Percentiles rank a stretch among this genome's conserved stretches.
Evolutionary conservation across 805 yeast genomes (phyloP).

Genomic region (Saccharomycopsis oosterbeekiorum): DNA sequence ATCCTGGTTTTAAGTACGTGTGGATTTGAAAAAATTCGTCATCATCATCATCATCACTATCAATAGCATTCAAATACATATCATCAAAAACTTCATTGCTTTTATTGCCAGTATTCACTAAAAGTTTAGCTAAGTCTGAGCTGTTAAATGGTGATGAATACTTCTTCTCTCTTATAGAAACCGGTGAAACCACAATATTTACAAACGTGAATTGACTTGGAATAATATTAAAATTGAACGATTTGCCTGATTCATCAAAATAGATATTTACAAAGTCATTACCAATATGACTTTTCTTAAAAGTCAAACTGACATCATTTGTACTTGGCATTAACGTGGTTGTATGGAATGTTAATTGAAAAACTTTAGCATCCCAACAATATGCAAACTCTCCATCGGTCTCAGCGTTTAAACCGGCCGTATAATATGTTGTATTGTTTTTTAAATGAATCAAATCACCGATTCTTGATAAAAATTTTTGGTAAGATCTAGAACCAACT

Average conservation of each 20-base stretch:
- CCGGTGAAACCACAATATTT: slow-evolving; percentile 69
- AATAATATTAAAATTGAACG: slow-evolving; percentile 61
- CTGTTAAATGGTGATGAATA: slow-evolving; percentile 9
- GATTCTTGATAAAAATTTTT: slow-evolving; percentile 44
- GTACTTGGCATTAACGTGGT: slow-evolving; percentile 71
- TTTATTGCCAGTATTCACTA: neutral
- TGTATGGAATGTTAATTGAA: slow-evolving; percentile 68
- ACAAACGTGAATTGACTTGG: slow-evolving; percentile 76
- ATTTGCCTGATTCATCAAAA: slow-evolving; percentile 63
- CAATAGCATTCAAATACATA: neutral
- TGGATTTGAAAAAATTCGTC: slow-evolving; percentile 48
- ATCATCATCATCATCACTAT: slow-evolving; percentile 9
- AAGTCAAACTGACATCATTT: slow-evolving; percentile 19
- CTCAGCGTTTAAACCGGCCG: slow-evolving; percentile 73
- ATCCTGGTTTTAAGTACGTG: slow-evolving; percentile 52
- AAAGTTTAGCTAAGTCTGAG: neutral
- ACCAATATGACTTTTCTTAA: slow-evolving; percentile 78
- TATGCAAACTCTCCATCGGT: slow-evolving; percentile 69
- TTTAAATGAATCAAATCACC: slow-evolving; percentile 55
- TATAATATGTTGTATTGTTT: slow-evolving; percentile 44
- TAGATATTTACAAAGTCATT: slow-evolving; percentile 74
- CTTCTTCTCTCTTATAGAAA: slow-evolving; percentile 4
- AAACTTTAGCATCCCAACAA: slow-evolving; percentile 60
- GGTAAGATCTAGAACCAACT: slow-evolving; percentile 55
- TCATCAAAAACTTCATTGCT: neutral